A percentile compares a stretch with the other conserved stretches of the same genome.
Evolutionary conservation across 176 grass and related monocot species (phyloP).

Genomic region (Calamus simplicifolius): DNA sequence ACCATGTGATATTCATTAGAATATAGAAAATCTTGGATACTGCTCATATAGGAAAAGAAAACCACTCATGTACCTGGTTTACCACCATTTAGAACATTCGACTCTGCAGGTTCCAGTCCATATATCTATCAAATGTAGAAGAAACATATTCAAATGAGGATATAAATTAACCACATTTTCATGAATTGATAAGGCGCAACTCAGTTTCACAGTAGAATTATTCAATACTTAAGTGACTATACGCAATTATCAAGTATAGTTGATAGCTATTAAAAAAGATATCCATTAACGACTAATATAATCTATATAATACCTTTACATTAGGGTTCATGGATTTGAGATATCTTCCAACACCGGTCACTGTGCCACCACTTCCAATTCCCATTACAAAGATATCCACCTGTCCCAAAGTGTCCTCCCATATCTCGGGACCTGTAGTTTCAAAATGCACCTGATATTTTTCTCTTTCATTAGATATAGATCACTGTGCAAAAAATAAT

Average conservation of each 20-base stretch:
- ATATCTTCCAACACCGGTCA: conserved; percentile 41
- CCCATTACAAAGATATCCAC: conserved; percentile 95
- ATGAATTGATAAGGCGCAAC: no score
- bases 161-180: no score
- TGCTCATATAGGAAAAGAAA: not conserved
- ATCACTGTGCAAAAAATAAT: no score
- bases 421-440: conserved; percentile 87
- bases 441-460: conserved; percentile 53
- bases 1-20: no score
- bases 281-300: no score
- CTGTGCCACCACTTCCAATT: conserved; percentile 56
- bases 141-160: not conserved
- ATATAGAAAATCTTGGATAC: no score
- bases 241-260: no score
- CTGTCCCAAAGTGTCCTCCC: conserved; percentile 73
- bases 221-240: no score
- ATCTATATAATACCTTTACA: conserved; percentile 25
- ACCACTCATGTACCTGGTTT: conserved; percentile 28
- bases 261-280: no score
- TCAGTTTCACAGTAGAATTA: no score
- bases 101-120: conserved; percentile 49
- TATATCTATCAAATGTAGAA: conserved; percentile 36
- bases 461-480: not conserved
- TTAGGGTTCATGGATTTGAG: conserved; percentile 51
- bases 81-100: conserved; percentile 47